Evolutionary conservation across 495 filamentous ascomycete genomes (phyloP).

Genomic region (Penicillium lagena): DNA sequence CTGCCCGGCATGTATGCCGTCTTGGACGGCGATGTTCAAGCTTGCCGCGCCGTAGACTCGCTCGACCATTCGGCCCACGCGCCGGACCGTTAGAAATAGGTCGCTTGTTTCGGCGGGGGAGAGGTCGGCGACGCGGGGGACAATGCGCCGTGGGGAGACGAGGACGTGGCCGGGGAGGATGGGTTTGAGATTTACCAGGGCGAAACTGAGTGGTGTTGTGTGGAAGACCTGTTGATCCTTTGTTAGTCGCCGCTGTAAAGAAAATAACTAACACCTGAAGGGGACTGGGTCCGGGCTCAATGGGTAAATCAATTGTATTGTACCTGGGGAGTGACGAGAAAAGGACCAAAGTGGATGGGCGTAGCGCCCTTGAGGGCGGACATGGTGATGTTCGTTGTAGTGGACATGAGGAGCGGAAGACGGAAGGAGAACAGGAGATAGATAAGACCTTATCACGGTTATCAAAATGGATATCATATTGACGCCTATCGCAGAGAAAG

Average conservation of each 20-base stretch:
- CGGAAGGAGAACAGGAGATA: not conserved
- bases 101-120: constrained; percentile 68
- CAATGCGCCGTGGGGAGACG: constrained; percentile 52
- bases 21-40: constrained; percentile 91
- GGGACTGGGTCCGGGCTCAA: too few species aligned
- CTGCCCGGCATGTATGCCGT: constrained; percentile 84
- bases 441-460: constrained; percentile 8
- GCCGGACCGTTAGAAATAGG: constrained; percentile 77
- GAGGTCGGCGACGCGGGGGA: constrained; percentile 71
- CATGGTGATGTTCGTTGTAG: constrained; percentile 4
- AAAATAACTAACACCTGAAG: too few species aligned
- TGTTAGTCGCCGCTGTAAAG: too few species aligned
- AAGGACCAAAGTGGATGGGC: constrained; percentile 41
- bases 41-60: constrained; percentile 58
- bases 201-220: constrained; percentile 68
- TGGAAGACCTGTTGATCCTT: constrained; percentile 64
- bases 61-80: constrained; percentile 71
- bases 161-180: constrained; percentile 92
- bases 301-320: too few species aligned
- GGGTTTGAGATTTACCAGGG: constrained; percentile 90
- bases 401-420: not conserved
- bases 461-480: constrained; percentile 31
- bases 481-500: not conserved
- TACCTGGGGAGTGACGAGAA: constrained; percentile 42
- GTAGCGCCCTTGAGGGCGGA: constrained; percentile 20